A percentile compares a stretch with the other conserved stretches of the same genome.
These are phyloP conservation scores for Xanthoceras sorbifolium DNA, from an alignment of 345 rosid species.

Conservation along the genomic window DNA sequence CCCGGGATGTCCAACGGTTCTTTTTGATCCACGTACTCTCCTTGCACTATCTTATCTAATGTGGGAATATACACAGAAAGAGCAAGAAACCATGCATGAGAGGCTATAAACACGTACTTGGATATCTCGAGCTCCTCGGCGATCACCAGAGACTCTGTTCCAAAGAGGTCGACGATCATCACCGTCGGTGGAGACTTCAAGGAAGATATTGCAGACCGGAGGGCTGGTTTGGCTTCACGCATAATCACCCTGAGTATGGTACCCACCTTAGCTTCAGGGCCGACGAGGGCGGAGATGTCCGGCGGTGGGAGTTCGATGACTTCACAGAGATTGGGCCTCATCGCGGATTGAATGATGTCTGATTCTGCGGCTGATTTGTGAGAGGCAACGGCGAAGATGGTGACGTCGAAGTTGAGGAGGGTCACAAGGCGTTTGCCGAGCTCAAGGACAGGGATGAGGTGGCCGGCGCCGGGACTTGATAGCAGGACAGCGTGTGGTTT, in stretches of 20 bases:
- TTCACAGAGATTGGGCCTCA: slow-evolving; percentile 23
- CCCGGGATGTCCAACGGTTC: slow-evolving; percentile 56
- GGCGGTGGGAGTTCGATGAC: slow-evolving; percentile 36
- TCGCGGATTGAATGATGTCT: slow-evolving; percentile 21
- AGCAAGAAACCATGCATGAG: slow-evolving; percentile 61
- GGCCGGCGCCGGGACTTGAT: slow-evolving; percentile 65
- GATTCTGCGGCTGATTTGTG: slow-evolving; percentile 30
- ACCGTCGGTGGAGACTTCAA: slow-evolving; percentile 40
- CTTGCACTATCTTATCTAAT: slow-evolving; percentile 39
- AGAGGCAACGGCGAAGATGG: slow-evolving; percentile 38
- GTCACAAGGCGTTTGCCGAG: slow-evolving; percentile 51
- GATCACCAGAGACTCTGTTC: slow-evolving; percentile 35
- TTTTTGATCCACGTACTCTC: slow-evolving; percentile 36
- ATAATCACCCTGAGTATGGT: slow-evolving; percentile 34
- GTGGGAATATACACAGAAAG: slow-evolving; percentile 34
- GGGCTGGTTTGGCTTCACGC: slow-evolving; percentile 37
- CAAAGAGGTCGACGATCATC: slow-evolving; percentile 54
- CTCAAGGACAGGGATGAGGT: slow-evolving; percentile 57
- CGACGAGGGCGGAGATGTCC: slow-evolving; percentile 35
- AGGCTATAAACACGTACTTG: slow-evolving; percentile 36
- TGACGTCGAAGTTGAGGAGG: slow-evolving; percentile 37
- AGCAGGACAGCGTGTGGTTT: slow-evolving; percentile 44
- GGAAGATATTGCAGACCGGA: slow-evolving; percentile 36
- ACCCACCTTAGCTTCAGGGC: slow-evolving; percentile 27
- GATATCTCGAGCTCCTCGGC: slow-evolving; percentile 42